phyloP scores from a whole-genome alignment of 257 asterid species.

The Scutellaria baicalensis region DNA sequence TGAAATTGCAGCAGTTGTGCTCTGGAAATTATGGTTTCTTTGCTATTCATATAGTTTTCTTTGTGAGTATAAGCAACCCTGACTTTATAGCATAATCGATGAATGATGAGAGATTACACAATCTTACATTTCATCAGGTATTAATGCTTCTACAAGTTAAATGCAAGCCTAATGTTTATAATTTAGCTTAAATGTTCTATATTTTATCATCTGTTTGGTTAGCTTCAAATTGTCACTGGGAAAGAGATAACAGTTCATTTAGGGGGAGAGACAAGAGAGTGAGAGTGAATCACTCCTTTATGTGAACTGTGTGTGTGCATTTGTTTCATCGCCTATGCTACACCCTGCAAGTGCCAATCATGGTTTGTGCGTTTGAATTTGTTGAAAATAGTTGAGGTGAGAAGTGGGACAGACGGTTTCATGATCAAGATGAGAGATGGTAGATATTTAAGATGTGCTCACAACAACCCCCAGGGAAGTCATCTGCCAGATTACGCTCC shows the following conservation, averaged over 20 bases:
- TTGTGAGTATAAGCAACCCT: no score
- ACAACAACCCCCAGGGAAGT: conserved; percentile 75
- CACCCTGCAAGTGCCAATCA: background rate
- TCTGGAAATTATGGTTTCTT: no score
- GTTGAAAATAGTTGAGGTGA: conserved; percentile 64
- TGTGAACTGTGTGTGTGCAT: background rate
- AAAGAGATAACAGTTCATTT: no score
- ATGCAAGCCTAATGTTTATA: background rate
- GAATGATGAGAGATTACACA: background rate
- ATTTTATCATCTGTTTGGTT: background rate
- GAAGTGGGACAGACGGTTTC: conserved; percentile 88
- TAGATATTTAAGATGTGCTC: conserved; percentile 66
- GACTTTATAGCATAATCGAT: background rate
- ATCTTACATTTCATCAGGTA: no score
- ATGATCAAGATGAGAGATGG: conserved; percentile 98
- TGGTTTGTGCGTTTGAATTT: conserved; percentile 1
- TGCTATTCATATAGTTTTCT: no score
- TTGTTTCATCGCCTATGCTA: background rate
- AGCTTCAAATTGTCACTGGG: no score
- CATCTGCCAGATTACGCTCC: conserved; percentile 80
- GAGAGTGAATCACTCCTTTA: background rate
- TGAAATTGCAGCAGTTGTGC: no score
- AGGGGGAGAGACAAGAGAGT: background rate
- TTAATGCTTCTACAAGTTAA: background rate
- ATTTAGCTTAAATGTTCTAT: background rate